These are phyloP conservation scores for Incumbomyces delicatus DNA, from an alignment of 2,329 filamentous ascomycete species.

Conservation along the genomic window DNA sequence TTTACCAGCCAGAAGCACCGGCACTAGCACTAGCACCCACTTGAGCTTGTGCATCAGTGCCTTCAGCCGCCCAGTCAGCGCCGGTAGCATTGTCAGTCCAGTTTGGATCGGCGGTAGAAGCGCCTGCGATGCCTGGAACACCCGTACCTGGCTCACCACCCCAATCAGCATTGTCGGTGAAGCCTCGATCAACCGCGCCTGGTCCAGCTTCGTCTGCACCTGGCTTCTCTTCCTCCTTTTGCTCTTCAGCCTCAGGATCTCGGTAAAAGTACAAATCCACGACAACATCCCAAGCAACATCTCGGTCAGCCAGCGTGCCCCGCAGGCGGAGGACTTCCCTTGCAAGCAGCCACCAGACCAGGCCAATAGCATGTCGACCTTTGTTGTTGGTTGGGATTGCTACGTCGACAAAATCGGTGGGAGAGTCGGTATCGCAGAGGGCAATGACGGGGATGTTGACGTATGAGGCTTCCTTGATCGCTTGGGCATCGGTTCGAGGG, in stretches of 20 bases:
- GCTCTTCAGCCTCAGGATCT: conserved; percentile 97
- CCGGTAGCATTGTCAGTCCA: conserved; percentile 48
- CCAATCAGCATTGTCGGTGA: conserved; percentile 79
- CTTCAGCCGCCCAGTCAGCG: conserved; percentile 36
- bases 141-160: conserved; percentile 52
- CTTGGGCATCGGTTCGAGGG: conserved; percentile 98
- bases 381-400: conserved; percentile 99
- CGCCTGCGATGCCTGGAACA: conserved; percentile 56
- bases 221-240: conserved; percentile 83
- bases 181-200: conserved; percentile 68
- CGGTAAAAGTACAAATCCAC: conserved; percentile 99
- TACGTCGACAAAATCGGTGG: conserved; percentile 98
- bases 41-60: conserved; percentile 23
- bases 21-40: conserved; percentile 30
- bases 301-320: conserved; percentile 89
- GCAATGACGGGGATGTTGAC: conserved; percentile 99
- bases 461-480: conserved; percentile 99
- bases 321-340: conserved; percentile 99
- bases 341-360: conserved; percentile 98
- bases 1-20: conserved; percentile 23
- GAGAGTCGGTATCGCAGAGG: conserved; percentile 97
- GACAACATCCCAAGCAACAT: conserved; percentile 98
- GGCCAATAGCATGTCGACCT: conserved; percentile 97
- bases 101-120: conserved; percentile 46
- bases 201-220: conserved; percentile 76